phyloP scores from a whole-genome alignment of 1,284 basidiomycete genomes.

The Ustilago vetiveriae region DNA sequence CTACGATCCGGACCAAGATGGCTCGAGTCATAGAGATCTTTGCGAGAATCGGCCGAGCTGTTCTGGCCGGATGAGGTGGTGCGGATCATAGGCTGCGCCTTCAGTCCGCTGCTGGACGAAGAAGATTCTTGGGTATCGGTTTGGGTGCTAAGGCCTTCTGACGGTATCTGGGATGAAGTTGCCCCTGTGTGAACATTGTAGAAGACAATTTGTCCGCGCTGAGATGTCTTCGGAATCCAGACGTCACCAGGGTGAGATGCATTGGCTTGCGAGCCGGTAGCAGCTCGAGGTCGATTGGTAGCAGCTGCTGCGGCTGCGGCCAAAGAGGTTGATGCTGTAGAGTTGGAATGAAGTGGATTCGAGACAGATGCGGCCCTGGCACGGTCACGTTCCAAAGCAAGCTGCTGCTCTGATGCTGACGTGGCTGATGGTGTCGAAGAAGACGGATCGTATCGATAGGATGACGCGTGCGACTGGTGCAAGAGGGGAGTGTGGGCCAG shows the following conservation, averaged over 20 bases:
- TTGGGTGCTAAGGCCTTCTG: constrained; percentile 6
- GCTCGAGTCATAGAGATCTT: constrained; percentile 70
- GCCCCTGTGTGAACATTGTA: constrained; percentile 90
- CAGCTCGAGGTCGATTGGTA: constrained; percentile 38
- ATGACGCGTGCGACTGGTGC: constrained; percentile 8
- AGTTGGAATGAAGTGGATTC: constrained; percentile 11
- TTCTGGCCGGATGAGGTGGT: constrained; percentile 17
- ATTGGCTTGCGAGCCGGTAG: constrained; percentile 31
- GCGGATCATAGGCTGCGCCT: constrained; percentile 21
- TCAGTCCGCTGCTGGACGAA: constrained; percentile 10
- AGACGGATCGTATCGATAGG: constrained; percentile 7
- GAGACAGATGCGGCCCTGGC: constrained; percentile 30
- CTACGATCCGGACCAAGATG: constrained; percentile 74
- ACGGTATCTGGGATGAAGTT: constrained; percentile 82
- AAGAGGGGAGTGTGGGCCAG: constrained; percentile 6
- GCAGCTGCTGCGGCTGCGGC: constrained; percentile 18
- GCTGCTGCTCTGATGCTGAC: constrained; percentile 15
- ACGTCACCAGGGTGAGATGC: constrained; percentile 53
- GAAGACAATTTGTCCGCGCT: constrained; percentile 82
- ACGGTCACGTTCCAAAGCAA: constrained; percentile 28
- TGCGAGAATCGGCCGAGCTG: constrained; percentile 33
- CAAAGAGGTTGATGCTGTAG: constrained; percentile 14
- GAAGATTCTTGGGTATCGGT: constrained; percentile 1
- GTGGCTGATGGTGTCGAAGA: neutral
- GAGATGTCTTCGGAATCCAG: constrained; percentile 69